Base-by-base conservation (phyloP, 257 asterid genomes). In the Capsicum pubescens region DNA sequence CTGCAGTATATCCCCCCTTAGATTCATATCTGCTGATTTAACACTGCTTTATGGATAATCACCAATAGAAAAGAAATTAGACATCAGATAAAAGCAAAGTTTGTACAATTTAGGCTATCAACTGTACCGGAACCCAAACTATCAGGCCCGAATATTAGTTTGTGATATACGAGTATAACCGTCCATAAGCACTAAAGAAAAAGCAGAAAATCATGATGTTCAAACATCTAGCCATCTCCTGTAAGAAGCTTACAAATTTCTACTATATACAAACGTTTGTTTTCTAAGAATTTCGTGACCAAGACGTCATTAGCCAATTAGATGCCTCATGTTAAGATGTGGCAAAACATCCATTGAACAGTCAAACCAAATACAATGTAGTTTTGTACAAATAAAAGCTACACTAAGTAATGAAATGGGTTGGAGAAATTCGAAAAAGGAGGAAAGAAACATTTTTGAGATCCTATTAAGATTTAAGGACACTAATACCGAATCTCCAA, bases 1-100 rank as follows among this genome's bases (percentile, higher is more conserved):
- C 97, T 81, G 87, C 98, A 6, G 91, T 93, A 83, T 90, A 90
- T 48, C 95, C 98, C 86, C 89, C 89, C 32, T 26, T 21, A 94
- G 92, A 84, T 89, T 92, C 98, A 97, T 95, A 84, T 88, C 85
- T 85, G 63, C n/a, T 32, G 55, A 60, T 50, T 60, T 60, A 81
- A 76, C 60, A 48, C 80, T 48, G 19, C 6, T 74, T 74, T 2
- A 69, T 44, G 54, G 56, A 16, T 8, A 42, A 70, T 42, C 44
- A 76, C 63, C 36, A 14, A 19, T 4, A 76, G 21, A 5, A 76
- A 50, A 12, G 61, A 21, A 76, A 76, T 52, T 50, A 76, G 63
- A 54, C 81, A 76, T 52, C 60, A 21, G 81, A 76, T 21, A 26
- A 76, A 50, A 76, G 19, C 2, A 4, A 76, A 52, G 60, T 50